Percentiles rank a stretch among this genome's conserved stretches.
Conservation (phyloP, 2,329 filamentous ascomycete species). For the Leptographium wingfieldii region DNA sequence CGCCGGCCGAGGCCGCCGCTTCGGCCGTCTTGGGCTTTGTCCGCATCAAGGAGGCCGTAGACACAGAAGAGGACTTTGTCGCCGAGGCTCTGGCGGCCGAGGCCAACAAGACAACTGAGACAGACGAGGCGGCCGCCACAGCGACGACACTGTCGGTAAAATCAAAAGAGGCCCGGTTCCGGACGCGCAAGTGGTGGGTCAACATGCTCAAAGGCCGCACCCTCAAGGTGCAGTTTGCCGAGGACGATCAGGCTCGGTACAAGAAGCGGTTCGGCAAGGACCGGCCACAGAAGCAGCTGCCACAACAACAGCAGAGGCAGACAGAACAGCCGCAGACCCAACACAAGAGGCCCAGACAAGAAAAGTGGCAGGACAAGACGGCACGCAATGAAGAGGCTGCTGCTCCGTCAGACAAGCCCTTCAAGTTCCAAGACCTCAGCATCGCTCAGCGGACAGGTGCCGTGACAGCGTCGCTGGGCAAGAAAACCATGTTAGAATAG, state of each 20-base stretch:
- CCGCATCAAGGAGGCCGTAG: constrained; percentile 52
- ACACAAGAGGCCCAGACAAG: constrained; percentile 14
- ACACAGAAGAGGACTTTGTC: constrained; percentile 50
- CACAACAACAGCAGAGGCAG: constrained; percentile 18
- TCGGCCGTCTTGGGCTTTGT: constrained; percentile 72
- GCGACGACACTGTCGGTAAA: constrained; percentile 26
- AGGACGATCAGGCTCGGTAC: constrained; percentile 79
- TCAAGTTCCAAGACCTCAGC: constrained; percentile 32
- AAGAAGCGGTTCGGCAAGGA: constrained; percentile 88
- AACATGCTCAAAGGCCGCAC: constrained; percentile 70
- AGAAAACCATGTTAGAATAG: constrained; percentile 71
- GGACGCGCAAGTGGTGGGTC: constrained; percentile 66
- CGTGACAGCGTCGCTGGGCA: constrained; percentile 66
- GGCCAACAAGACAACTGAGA: constrained; percentile 19
- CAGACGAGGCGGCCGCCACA: constrained; percentile 22
- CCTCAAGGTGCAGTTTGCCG: constrained; percentile 83
- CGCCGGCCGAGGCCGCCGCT: constrained; percentile 37
- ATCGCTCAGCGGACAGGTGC: constrained; percentile 60
- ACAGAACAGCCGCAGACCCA: not conserved
- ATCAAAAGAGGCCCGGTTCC: constrained; percentile 35
- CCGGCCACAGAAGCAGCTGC: constrained; percentile 27
- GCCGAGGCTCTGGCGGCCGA: constrained; percentile 31
- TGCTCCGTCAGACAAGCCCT: constrained; percentile 10
- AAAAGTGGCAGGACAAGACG: constrained; percentile 19
- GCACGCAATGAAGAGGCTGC: constrained; percentile 4